Conservation (phyloP, 345 rosid genomes). For the Moricandia moricandioides region DNA sequence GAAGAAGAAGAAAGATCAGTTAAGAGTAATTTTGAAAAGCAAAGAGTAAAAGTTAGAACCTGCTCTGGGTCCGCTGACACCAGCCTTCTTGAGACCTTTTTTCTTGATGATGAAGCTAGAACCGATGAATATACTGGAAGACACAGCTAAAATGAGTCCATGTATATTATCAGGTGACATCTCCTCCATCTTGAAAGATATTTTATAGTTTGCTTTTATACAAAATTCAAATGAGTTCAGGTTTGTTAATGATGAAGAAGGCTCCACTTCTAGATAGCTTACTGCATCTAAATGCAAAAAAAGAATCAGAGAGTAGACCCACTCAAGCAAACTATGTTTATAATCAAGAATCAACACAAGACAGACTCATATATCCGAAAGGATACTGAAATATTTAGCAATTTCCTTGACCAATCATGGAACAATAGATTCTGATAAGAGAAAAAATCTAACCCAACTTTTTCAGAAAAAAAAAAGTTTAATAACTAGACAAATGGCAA, state of each 20-base stretch:
- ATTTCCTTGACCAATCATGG: background rate
- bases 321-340: background rate
- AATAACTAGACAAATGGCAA: conserved; percentile 24
- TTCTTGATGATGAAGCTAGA: conserved; percentile 93
- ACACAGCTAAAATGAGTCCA: conserved; percentile 78
- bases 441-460: background rate
- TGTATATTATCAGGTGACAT: conserved; percentile 65
- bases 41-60: conserved; percentile 37
- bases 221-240: background rate
- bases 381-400: background rate
- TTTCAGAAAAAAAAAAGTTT: background rate
- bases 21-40: background rate
- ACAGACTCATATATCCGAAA: background rate
- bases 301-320: background rate
- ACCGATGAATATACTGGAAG: conserved; percentile 88
- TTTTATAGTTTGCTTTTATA: conserved; percentile 9
- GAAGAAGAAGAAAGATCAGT: background rate
- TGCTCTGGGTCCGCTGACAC: conserved; percentile 62
- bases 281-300: background rate
- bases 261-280: background rate
- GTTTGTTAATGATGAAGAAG: background rate
- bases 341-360: background rate
- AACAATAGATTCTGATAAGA: background rate
- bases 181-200: conserved; percentile 30
- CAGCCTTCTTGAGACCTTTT: conserved; percentile 77